A percentile compares a stretch with the other conserved stretches of the same genome.
These are phyloP conservation scores for Gynandropsis gynandra DNA, from an alignment of 345 rosid genomes.

Conservation along the genomic window DNA sequence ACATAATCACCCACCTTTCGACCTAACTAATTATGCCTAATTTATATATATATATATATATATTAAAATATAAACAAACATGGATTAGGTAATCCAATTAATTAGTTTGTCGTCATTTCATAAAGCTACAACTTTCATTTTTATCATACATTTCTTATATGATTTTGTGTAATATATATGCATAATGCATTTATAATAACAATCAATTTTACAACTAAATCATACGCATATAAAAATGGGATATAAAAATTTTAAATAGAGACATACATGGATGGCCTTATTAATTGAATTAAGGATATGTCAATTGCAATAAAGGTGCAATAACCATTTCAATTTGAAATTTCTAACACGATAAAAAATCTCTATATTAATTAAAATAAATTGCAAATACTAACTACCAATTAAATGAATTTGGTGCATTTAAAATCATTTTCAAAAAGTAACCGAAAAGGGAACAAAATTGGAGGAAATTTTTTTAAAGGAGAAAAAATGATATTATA, in stretches of 20 bases:
- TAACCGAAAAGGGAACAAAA: slow-evolving; percentile 9
- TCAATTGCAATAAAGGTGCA: slow-evolving; percentile 30
- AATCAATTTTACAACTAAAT: too few relatives aligned
- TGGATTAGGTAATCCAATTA: slow-evolving; percentile 28
- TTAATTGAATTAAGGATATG: slow-evolving; percentile 26
- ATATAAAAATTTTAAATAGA: too few relatives aligned
- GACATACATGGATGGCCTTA: too few relatives aligned
- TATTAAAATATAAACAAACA: slow-evolving; percentile 19
- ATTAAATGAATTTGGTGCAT: neutral
- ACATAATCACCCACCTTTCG: slow-evolving; percentile 21
- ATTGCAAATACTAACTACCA: too few relatives aligned
- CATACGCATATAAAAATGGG: too few relatives aligned
- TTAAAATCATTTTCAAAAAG: neutral
- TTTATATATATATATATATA: slow-evolving; percentile 14
- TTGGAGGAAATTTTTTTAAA: slow-evolving; percentile 9
- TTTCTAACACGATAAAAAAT: slow-evolving; percentile 24
- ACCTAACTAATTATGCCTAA: too few relatives aligned
- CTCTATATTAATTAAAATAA: too few relatives aligned
- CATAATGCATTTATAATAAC: too few relatives aligned
- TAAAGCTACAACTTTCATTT: slow-evolving; percentile 23
- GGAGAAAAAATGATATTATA: neutral
- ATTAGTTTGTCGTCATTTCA: slow-evolving; percentile 27
- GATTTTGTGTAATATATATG: too few relatives aligned
- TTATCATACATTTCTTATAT: slow-evolving; percentile 15
- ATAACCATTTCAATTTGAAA: slow-evolving; percentile 25